Evolutionary conservation across 2,329 filamentous ascomycete species (phyloP), one percentile per base, ranked within the genome.

Genomic region (Atkinsonella hypoxylon): DNA sequence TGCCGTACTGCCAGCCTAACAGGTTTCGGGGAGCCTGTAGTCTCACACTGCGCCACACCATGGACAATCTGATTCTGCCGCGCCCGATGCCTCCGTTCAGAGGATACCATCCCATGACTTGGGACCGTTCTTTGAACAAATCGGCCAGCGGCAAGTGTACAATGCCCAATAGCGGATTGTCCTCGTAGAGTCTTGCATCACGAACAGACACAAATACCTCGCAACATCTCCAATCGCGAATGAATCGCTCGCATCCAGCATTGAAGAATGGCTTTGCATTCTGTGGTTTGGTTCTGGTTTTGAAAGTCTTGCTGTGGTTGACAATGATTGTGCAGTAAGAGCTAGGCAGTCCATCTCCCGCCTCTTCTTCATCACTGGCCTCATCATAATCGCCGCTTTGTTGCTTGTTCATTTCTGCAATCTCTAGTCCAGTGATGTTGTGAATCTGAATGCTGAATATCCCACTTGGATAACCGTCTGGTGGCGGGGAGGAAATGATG

Each of bases 221-320:
- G 1, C 81, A 76, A 12, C 74, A 78, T 15, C 70, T 72, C 76
- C 83, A 87, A 61, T 89, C 81, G 12, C 78, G 72, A 39, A 89
- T 74, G 55, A 87, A 87, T 5, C 82, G 76, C 62, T 89, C 85
- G 2, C 80, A 86, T 6, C 82, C 82, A 2, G 85, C 85, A 56
- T 89, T 89, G 71, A 85, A 89, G 64, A 88, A 89, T 0, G 85
- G 85, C 58, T 87, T 87, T 0, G 81, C 76, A 54, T 87, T 88
- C 67, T 87, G 87, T 1, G 85, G 85, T 65, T 89, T 89, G 0
- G 85, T 87, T 15, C 85, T 71, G 2, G 85, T 87, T 58, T 77
- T 81, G 67, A 83, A 89, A 12, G 75, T 70, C 61, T 78, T 87
- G 56, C 77, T 76, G 60, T 89, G 83, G 60, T 89, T 87, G 56